phyloP scores from a whole-genome alignment of 176 grass and related monocot genomes.

The Stipa capillata region DNA sequence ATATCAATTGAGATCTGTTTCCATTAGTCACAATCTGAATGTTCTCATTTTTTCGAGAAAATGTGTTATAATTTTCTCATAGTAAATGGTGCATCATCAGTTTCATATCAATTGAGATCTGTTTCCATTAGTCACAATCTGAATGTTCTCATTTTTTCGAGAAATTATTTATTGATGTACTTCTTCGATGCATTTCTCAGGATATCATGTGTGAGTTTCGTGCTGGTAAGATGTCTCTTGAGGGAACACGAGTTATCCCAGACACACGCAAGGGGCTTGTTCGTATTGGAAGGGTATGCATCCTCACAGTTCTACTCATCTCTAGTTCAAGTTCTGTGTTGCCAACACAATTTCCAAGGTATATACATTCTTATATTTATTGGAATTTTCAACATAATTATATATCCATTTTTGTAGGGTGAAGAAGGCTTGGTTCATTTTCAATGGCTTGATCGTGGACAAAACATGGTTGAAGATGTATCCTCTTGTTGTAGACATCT shows the following conservation, averaged over 20 bases:
- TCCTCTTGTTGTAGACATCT: conserved; percentile 33
- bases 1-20: not conserved
- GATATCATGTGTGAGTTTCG: conserved; percentile 91
- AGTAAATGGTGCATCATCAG: not conserved
- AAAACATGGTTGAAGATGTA: conserved; percentile 88
- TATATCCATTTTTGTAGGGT: conserved; percentile 48
- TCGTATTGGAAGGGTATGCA: conserved; percentile 81
- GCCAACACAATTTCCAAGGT: not conserved
- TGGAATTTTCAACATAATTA: not conserved
- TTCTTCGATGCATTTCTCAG: conserved; percentile 37
- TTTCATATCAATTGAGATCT: not conserved
- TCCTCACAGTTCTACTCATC: not conserved
- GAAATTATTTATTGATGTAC: not conserved
- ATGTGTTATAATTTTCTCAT: not conserved
- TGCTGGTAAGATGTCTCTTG: conserved; percentile 84
- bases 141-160: not conserved
- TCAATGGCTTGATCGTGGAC: conserved; percentile 89
- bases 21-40: not conserved
- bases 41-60: not conserved
- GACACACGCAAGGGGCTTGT: conserved; percentile 90
- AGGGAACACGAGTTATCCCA: conserved; percentile 64
- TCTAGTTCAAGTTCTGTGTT: not conserved
- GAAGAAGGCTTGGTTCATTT: conserved; percentile 99
- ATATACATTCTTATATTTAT: conserved; percentile 2
- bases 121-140: not conserved